A percentile compares a stretch with the other conserved stretches of the same genome.
Conservation (phyloP, 192 early-diverging fungal genomes). For the Phlyctochytrium planicorne region DNA sequence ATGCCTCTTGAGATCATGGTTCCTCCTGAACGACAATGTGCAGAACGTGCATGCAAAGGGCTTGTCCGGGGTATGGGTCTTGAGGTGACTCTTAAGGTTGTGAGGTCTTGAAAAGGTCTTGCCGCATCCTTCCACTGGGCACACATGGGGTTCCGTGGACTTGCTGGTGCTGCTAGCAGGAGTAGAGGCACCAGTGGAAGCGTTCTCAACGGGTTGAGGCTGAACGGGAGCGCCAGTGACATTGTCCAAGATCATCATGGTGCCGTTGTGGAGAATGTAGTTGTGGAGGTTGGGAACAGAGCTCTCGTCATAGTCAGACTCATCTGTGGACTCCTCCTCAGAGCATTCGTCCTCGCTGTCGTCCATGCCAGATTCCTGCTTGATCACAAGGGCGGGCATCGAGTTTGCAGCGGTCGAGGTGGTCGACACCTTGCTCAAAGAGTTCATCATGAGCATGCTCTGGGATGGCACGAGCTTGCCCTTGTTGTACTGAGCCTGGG, state of each 20-base stretch:
- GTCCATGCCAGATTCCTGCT: not conserved
- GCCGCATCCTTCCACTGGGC: constrained; percentile 55
- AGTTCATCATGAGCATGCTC: not conserved
- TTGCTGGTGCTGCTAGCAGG: not conserved
- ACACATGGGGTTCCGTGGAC: constrained; percentile 31
- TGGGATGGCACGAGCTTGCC: not conserved
- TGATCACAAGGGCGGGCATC: not conserved
- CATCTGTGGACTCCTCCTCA: not conserved
- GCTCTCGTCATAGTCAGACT: not conserved
- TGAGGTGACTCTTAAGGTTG: constrained; percentile 67
- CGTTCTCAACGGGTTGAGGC: not conserved
- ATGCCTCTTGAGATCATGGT: constrained; percentile 73
- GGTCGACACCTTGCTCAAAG: not conserved
- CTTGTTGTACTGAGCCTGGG: not conserved
- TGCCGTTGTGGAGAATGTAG: no score
- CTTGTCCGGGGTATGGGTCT: constrained; percentile 53
- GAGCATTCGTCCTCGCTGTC: not conserved
- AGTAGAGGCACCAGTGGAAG: not conserved
- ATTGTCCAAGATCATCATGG: no score
- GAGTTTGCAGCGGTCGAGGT: not conserved
- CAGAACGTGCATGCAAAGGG: constrained; percentile 68
- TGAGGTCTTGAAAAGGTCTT: constrained; percentile 64
- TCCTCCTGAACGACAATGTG: constrained; percentile 66
- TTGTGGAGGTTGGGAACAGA: not conserved
- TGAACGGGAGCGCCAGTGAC: not conserved